Evolutionary conservation across 2,329 filamentous ascomycete species (phyloP), one percentile per base, ranked within the genome.

Genomic region (Verticillium nubilum): DNA sequence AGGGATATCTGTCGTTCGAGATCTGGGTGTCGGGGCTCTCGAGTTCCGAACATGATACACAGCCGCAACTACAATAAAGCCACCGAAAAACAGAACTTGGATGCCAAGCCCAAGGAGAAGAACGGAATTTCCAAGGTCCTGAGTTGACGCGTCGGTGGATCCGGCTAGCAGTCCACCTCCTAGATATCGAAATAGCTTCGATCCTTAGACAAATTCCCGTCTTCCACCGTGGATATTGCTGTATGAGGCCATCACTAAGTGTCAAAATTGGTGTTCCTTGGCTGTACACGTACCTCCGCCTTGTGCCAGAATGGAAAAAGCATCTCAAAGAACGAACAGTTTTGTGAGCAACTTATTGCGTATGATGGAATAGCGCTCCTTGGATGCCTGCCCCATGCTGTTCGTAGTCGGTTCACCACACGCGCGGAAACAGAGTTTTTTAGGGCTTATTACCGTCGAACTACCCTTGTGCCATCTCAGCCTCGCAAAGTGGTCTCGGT

Each of bases 11-110:
- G 67, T 54, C 12, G 66, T 63, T 15, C 60, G 57, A 0, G 67
- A 65, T 25, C 57, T 58, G 3, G 57, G n/a, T 12, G 59, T 61
- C 1, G 65, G 68, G 28, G 59, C 58, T n/a, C 59, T 56, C 13
- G 56, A 59, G 54, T 70, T 67, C 28, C 71, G 67, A 5, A 64
- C 52, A 60, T 85, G 78, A 68, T 84, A 84, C 1, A 80, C 64
- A 4, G 75, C 65, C 0, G 80, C 76, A 1, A 78, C 74, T 1
- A 78, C 50, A 42, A 84, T 73, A 66, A 87, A 87, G 58, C 84
- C 73, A 2, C 74, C 73, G 59, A 86, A 85, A 60, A 82, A 78
- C n/a, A 83, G 37, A 23, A 86, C 75, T 65, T 87, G 84, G 12
- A 86, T 71, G 13, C 79, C 68, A 1, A 87, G 69, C 2, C 84